Base-by-base conservation (phyloP, 768 basidiomycete species). In the Ramaria rubella region DNA sequence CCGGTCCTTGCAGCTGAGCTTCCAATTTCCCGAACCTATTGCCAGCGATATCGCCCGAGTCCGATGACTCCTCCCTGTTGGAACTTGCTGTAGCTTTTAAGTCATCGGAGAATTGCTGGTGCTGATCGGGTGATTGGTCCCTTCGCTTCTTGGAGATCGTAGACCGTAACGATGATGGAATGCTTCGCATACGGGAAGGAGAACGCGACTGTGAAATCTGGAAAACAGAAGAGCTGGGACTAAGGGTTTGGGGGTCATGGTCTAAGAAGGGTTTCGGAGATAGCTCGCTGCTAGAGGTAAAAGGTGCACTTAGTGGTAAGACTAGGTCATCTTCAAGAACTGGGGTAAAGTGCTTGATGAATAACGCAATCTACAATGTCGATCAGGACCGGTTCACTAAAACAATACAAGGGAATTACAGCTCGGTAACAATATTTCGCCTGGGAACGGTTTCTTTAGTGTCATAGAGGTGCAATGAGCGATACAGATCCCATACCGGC, bases 341-440 rank as follows among this genome's bases (percentile, higher is more conserved):
- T 24, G 27, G 19, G 27, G 45, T 40, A 48, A 56, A 33, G 17
- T 83, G 74, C 63, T 81, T 86, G 60, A 73, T 76, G 67, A 91
- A 91, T 7, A 72, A 74, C 19, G 89, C 86, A 49, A 90, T 85
- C 3, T 58, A 26, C 6, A 44, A 45, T 14, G 33, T 1, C 19
- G n/a, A 31, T 36, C 3, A 40, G 29, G n/a, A n/a, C 31, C 12
- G 17, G 29, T 4, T 27, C 23, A 5, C 27, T 12, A n/a, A 45
- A 21, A 15, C 9, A 51, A 8, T 27, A 19, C 17, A 8, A 21
- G 11, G 45, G 40, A 30, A 21, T 19, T 49, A 59, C 58, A 5
- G 84, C 83, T 31, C 89, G 81, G 69, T 83, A 88, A 65, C 87
- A 90, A 62, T 78, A 91, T 64, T 90, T 90, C 8, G 79, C 87